phyloP scores from a whole-genome alignment of 78 protist genomes.

The Diacronema lutheri region DNA sequence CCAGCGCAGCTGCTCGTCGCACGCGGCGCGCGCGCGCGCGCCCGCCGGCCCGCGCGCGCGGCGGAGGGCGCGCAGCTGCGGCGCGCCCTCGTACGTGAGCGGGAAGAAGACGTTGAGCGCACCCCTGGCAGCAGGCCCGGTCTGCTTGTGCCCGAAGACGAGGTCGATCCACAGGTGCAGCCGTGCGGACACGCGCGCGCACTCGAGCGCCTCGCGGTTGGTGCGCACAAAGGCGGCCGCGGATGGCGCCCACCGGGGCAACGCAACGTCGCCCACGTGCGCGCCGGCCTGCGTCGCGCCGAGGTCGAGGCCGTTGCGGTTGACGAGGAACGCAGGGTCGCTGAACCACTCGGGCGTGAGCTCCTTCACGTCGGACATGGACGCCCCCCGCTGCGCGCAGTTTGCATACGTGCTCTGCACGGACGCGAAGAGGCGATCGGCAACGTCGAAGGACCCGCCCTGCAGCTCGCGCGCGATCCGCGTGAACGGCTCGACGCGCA shows the following conservation, averaged over 20 bases:
- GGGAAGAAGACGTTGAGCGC: conserved; percentile 37
- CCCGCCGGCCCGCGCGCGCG: too few relatives aligned
- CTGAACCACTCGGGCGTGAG: conserved; percentile 51
- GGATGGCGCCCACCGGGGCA: conserved; percentile 43
- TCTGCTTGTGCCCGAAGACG: conserved; percentile 32
- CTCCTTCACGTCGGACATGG: conserved; percentile 31
- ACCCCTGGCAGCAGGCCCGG: conserved; percentile 16
- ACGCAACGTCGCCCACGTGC: not conserved
- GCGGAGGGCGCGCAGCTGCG: not conserved
- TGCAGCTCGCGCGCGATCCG: conserved; percentile 17
- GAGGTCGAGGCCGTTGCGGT: not conserved
- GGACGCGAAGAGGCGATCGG: conserved; percentile 24
- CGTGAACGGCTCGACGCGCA: conserved; percentile 66
- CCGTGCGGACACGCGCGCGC: conserved; percentile 28
- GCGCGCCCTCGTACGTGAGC: conserved; percentile 36
- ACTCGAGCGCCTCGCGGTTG: conserved; percentile 47
- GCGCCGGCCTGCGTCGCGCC: conserved; percentile 12
- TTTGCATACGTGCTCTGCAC: too few relatives aligned
- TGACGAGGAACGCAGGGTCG: not conserved
- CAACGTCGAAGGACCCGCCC: conserved; percentile 22
- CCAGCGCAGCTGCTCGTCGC: not conserved
- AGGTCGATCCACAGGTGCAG: conserved; percentile 60
- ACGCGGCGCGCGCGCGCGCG: not conserved
- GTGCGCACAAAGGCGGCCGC: not conserved
- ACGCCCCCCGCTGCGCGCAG: not conserved